Conservation (phyloP, 495 filamentous ascomycete species). For the Platismatia glauca region DNA sequence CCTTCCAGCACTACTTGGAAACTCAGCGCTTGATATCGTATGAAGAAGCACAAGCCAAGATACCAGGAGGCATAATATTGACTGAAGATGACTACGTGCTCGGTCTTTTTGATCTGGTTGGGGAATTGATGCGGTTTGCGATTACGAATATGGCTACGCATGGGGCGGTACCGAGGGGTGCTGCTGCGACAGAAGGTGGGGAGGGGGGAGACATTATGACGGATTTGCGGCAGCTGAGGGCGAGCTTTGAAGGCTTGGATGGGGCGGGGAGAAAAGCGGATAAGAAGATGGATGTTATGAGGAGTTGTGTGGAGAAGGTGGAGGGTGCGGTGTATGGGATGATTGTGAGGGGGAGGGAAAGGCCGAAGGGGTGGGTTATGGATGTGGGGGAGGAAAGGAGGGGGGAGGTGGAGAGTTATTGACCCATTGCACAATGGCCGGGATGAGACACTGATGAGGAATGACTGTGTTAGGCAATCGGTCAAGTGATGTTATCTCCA, state of each 20-base stretch:
- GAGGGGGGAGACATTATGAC: conserved; percentile 45
- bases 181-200: conserved; percentile 16
- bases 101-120: conserved; percentile 84
- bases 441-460: neutral
- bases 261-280: conserved; percentile 39
- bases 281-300: conserved; percentile 84
- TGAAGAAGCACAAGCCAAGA: conserved; percentile 41
- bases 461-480: neutral
- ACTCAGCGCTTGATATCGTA: conserved; percentile 64
- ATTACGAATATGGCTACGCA: conserved; percentile 67
- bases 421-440: neutral
- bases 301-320: conserved; percentile 83
- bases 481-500: neutral
- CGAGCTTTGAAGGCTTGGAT: conserved; percentile 62
- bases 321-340: conserved; percentile 83
- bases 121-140: conserved; percentile 93
- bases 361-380: conserved; percentile 87
- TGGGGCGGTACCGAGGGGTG: conserved; percentile 40
- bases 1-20: conserved; percentile 79
- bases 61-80: conserved; percentile 50
- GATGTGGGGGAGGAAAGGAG: conserved; percentile 48
- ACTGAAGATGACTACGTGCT: conserved; percentile 81
- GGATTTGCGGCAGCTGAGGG: conserved; percentile 67
- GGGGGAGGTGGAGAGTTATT: conserved; percentile 39
- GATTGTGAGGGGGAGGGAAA: conserved; percentile 73